These are phyloP conservation scores for Sporormia fimetaria DNA, from an alignment of 495 filamentous ascomycete genomes.

Conservation along the genomic window DNA sequence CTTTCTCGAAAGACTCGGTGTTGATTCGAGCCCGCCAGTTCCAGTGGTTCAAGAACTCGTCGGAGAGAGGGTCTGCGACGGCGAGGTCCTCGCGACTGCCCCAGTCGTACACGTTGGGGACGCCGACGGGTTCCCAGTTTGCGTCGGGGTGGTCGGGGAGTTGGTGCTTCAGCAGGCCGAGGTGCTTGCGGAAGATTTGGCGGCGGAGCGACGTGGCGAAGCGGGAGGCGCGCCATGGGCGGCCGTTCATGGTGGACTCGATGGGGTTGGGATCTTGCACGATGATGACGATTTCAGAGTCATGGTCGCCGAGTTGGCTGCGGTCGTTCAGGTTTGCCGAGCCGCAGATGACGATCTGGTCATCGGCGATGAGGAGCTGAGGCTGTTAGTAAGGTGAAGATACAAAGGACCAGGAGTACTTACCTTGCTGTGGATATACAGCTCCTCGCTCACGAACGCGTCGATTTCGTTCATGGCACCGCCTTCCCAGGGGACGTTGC, in stretches of 20 bases:
- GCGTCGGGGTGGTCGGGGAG: slow-evolving; percentile 47
- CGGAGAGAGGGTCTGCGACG: slow-evolving; percentile 63
- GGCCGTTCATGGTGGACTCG: slow-evolving; percentile 58
- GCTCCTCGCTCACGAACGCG: slow-evolving; percentile 83
- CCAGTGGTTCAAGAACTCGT: slow-evolving; percentile 60
- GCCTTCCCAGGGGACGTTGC: slow-evolving; percentile 62
- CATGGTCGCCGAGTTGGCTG: slow-evolving; percentile 75
- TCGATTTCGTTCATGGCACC: slow-evolving; percentile 65
- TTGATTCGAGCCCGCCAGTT: slow-evolving; percentile 61
- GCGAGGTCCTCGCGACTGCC: slow-evolving; percentile 58
- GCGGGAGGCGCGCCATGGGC: slow-evolving; percentile 55
- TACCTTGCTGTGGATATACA: slow-evolving; percentile 87
- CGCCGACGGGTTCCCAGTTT: slow-evolving; percentile 68
- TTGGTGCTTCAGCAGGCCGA: slow-evolving; percentile 71
- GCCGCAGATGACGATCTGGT: slow-evolving; percentile 77
- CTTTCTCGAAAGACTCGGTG: slow-evolving; percentile 72
- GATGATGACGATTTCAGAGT: slow-evolving; percentile 72
- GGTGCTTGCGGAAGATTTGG: slow-evolving; percentile 81
- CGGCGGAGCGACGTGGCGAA: slow-evolving; percentile 78
- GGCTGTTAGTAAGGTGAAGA: neutral
- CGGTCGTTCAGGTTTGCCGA: slow-evolving; percentile 94
- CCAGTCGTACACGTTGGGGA: slow-evolving; percentile 74
- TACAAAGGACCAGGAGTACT: slow-evolving; percentile 6
- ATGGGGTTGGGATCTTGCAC: slow-evolving; percentile 67
- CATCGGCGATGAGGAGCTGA: slow-evolving; percentile 79